phyloP scores from a whole-genome alignment of 768 basidiomycete species.

The Sporobolomyces pararoseus region DNA sequence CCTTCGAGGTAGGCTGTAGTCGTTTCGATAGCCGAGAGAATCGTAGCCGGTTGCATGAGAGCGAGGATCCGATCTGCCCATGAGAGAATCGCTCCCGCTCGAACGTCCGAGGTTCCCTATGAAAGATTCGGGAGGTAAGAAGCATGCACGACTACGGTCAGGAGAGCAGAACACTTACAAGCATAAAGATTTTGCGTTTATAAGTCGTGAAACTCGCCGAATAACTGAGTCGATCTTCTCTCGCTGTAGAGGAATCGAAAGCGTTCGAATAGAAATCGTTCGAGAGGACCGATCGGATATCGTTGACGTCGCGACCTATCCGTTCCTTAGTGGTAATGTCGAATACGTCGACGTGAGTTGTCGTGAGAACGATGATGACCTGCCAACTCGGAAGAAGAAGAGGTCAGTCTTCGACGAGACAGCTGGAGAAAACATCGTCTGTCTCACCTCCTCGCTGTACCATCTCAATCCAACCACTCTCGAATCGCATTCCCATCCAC shows the following conservation, averaged over 20 bases:
- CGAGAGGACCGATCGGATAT: constrained; percentile 55
- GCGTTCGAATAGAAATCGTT: constrained; percentile 26
- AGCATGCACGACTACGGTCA: no score
- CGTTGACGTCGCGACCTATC: constrained; percentile 63
- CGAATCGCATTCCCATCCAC: constrained; percentile 51
- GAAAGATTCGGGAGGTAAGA: not conserved
- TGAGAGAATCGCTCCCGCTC: constrained; percentile 78
- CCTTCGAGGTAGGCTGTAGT: constrained; percentile 75
- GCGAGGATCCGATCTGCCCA: constrained; percentile 92
- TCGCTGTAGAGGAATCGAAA: constrained; percentile 12
- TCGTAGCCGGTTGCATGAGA: constrained; percentile 78
- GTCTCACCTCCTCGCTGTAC: constrained; percentile 80
- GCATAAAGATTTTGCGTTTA: constrained; percentile 83
- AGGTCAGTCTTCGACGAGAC: constrained; percentile 46
- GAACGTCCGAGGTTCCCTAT: constrained; percentile 57
- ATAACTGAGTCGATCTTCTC: constrained; percentile 11
- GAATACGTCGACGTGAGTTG: constrained; percentile 62
- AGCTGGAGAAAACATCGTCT: not conserved
- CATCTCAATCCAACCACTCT: constrained; percentile 74
- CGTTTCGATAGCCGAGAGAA: constrained; percentile 82
- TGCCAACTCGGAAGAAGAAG: constrained; percentile 57
- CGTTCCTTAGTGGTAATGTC: constrained; percentile 60
- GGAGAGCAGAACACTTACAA: constrained; percentile 64
- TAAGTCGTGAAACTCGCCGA: constrained; percentile 71
- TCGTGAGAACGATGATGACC: constrained; percentile 52